Evolutionary conservation across 2,329 filamentous ascomycete genomes (phyloP), one percentile per base, ranked within the genome.

Genomic region (Talaromyces sp.): DNA sequence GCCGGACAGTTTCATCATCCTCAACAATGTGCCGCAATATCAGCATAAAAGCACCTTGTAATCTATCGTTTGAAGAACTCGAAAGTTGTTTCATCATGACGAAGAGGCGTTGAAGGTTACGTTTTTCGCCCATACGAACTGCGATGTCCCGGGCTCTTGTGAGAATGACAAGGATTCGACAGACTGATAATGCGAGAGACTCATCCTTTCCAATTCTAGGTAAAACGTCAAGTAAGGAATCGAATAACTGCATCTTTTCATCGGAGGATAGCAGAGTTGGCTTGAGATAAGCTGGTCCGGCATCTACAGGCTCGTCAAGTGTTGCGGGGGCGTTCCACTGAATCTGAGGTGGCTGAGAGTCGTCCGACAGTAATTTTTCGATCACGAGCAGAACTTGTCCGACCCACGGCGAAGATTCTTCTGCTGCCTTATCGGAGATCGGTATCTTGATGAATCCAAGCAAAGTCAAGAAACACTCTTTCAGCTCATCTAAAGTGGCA

Each of bases 31-130:
- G 94, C 40, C 95, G 87, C 43, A 99, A 78, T 54, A 97, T 87
- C 11, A 93, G 83, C 82, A 97, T 87, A 66, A 96, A 88, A 58
- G 88, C 82, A 61, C 82, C 81, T 61, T 87, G 84, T 9, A 99
- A 81, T 56, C 87, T 87, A 56, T 89, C 84, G 31, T 91, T 89
- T 6, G 89, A 88, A 31, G 86, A 82, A 25, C 89, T 89, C 19
- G 90, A 87, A 60, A 97, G 83, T 71, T 97, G 93, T 72, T 95
- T 96, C 58, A 93, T 86, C 89, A 97, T 96, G 53, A 97, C 84
- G 73, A 99, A 97, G 21, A 99, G 79, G 28, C 91, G 84, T 68
- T 94, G 89, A 51, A 99, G 80, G 65, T 96, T 95, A 69, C 87
- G 89, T 77, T 91, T 96, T 70, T 96, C 89, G 5, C 90, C 89